Base-by-base conservation (phyloP, 148 eudicot species). In the Cornus florida region DNA sequence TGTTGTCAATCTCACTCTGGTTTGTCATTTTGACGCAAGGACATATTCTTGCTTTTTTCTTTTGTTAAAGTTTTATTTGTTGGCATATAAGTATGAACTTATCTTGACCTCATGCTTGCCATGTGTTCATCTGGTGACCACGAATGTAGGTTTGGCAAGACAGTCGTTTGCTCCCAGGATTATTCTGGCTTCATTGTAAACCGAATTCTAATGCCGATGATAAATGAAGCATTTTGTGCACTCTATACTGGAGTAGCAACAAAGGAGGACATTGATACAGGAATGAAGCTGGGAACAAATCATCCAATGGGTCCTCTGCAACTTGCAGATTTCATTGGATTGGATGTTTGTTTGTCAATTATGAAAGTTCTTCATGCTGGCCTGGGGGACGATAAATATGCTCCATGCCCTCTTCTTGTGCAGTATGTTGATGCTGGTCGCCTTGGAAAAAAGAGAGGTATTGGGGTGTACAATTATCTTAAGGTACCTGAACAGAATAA, bases 341-440 rank as follows among this genome's bases (percentile, higher is more conserved):
- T 94, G 79, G 98, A 94, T 85, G 91, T 93, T 78, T 92, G 97
- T 83, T 84, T 94, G 84, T 94, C 97, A 13, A 88, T 94, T 70
- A 76, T 94, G 82, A 90, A 81, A 80, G 92, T 94, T 71, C 95
- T 94, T 79, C 98, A 92, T 76, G 79, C 84, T n/a, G 98, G 98
- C 70, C 89, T 94, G 13, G 98, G 94, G 43, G 98, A 93, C 67
- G 77, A 41, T 67, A 92, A 93, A 80, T 94, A 94, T 73, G 86
- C 86, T 19, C 97, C 98, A 0, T 94, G 98, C 81, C 98, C 98
- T 70, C 94, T 94, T 69, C 97, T 94, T 35, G 92, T 88, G 80
- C 98, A 90, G 86, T 93, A 86, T 77, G 98, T 94, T 75, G 98
- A 94, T 82, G 94, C 98, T 22, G 97, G 97, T 78, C 92, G 94